These are phyloP conservation scores for Cucumis cinereus DNA, from an alignment of 306 rosid genomes.

Conservation along the genomic window DNA sequence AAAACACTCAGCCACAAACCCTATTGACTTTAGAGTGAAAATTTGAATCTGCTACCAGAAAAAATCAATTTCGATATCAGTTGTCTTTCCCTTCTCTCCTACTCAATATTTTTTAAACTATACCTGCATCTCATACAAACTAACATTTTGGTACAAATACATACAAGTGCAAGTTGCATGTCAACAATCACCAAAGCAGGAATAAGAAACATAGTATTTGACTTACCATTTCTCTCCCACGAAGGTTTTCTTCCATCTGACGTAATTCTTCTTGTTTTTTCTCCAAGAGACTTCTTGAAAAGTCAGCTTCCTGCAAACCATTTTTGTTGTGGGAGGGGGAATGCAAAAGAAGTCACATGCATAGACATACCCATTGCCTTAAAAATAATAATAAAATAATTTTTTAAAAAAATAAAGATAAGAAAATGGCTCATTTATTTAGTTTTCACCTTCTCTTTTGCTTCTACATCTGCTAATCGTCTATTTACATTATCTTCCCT, in stretches of 20 bases:
- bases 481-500: conserved; percentile 46
- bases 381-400: background rate
- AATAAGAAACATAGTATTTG: background rate
- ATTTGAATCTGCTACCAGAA: background rate
- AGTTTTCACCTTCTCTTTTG: conserved; percentile 51
- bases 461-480: conserved; percentile 35
- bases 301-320: conserved; percentile 46
- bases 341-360: background rate
- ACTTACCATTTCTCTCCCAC: conserved; percentile 67
- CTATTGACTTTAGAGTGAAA: background rate
- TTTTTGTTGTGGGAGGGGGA: background rate
- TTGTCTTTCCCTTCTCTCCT: background rate
- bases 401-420: background rate
- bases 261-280: conserved; percentile 44
- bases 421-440: background rate
- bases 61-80: background rate
- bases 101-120: background rate
- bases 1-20: background rate
- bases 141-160: background rate
- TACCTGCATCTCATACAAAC: background rate
- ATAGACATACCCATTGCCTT: background rate
- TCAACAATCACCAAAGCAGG: background rate
- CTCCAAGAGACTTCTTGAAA: conserved; percentile 27
- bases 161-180: background rate
- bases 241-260: conserved; percentile 46